These are phyloP conservation scores for Fusarium sp. DNA, from an alignment of 2,329 filamentous ascomycete species.

Conservation along the genomic window DNA sequence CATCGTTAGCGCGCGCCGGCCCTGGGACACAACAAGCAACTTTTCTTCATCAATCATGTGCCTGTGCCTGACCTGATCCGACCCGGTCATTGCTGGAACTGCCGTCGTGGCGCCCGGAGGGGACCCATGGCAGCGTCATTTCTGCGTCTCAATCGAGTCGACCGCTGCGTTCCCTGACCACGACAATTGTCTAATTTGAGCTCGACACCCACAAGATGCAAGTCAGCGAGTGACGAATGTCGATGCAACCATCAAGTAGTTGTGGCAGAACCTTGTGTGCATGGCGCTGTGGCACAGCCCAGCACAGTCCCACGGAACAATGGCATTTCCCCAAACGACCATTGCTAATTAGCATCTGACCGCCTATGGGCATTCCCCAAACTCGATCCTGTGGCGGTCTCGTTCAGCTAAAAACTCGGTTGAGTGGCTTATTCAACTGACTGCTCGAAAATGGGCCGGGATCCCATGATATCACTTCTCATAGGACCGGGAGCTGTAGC, in stretches of 20 bases:
- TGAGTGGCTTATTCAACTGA: conserved; percentile 23
- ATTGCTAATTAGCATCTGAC: conserved; percentile 38
- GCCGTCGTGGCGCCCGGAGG: conserved; percentile 11
- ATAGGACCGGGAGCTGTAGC: neutral
- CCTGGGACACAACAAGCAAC: conserved; percentile 13
- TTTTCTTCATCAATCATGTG: conserved; percentile 18
- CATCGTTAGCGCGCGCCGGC: conserved; percentile 16
- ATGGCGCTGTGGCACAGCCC: conserved; percentile 18
- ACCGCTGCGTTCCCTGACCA: conserved; percentile 24
- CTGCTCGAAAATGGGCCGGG: conserved; percentile 1
- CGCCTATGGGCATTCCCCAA: conserved; percentile 33
- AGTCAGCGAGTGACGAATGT: conserved; percentile 20
- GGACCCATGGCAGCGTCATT: conserved; percentile 22
- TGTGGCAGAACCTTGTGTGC: conserved; percentile 5
- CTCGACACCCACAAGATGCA: conserved; percentile 20
- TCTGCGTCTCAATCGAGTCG: conserved; percentile 30
- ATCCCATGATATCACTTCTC: neutral
- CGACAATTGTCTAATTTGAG: conserved; percentile 2
- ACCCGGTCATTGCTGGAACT: conserved; percentile 2
- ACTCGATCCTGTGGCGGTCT: conserved; percentile 23
- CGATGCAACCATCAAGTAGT: conserved; percentile 4
- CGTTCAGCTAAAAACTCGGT: conserved; percentile 9
- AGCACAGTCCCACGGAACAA: conserved; percentile 7
- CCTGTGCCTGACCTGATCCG: conserved; percentile 11
- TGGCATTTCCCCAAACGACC: conserved; percentile 38